Base-by-base conservation (phyloP, 2,329 filamentous ascomycete genomes). In the Sarocladiaceae sp. region DNA sequence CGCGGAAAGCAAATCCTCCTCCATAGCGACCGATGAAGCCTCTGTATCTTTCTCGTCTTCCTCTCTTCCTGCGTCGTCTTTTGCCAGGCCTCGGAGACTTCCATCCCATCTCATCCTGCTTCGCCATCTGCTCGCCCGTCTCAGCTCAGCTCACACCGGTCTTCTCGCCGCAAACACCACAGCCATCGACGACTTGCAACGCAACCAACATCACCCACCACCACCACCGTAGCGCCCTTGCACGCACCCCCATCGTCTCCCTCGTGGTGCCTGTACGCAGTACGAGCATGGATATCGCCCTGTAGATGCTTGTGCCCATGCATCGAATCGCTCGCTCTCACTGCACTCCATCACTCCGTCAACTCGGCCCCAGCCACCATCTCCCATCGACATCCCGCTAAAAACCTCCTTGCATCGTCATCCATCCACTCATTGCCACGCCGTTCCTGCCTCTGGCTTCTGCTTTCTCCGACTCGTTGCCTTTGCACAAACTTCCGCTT, bases 371-470 rank as follows among this genome's bases (percentile, higher is more conserved):
- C 34, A 39, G 37, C 37, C 37, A 27, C 37, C 37, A 35, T 29
- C 26, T 19, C 9, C 15, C 34, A 39, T 19, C 19, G 18, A 39
- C 34, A 20, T 21, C 3, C 37, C 37, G 37, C 37, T 41, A 41
- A 41, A 41, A n/a, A 24, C 19, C 37, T 41, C 37, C 37, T 41
- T 41, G 37, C 37, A 41, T 41, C 37, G 37, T 41, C 37, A 41
- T 45, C 27, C 44, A 39, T 45, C 44, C 44, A 45, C 34, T 45
- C 44, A 33, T 45, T 18, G 44, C 44, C 33, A 41, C 44, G 44
- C 18, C 35, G 44, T 45, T 34, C 44, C 44, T 45, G 44, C 34
- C 24, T 27, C 19, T 41, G 37, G 18, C 24, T 12, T 9, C n/a
- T 9, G 34, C 29, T 11, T 39, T 13, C 16, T 23, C 26, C 34